Conservation (phyloP, 805 yeast species). For the Alloascoidea hylecoeti region DNA sequence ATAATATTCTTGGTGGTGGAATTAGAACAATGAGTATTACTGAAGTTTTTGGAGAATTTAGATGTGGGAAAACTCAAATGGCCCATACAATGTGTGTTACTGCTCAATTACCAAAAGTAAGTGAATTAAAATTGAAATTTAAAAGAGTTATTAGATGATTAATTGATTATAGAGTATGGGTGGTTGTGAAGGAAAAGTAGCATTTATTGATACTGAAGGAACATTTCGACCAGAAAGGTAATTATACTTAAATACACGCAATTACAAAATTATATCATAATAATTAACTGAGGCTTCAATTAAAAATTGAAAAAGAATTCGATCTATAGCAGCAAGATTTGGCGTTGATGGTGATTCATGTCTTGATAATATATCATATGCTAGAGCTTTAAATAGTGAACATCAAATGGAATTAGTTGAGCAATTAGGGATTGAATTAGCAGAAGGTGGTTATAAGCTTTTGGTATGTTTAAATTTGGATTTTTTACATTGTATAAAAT, state of each 20-base stretch:
- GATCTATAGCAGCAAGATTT: constrained; percentile 53
- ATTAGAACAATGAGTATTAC: constrained; percentile 65
- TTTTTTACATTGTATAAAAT: background rate
- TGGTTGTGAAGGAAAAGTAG: constrained; percentile 73
- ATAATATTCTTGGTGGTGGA: constrained; percentile 61
- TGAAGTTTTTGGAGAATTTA: constrained; percentile 68
- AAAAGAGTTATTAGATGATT: background rate
- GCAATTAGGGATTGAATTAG: constrained; percentile 48
- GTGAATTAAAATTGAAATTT: constrained; percentile 2
- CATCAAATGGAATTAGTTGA: constrained; percentile 66
- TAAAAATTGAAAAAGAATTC: too few relatives aligned
- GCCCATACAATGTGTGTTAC: constrained; percentile 72
- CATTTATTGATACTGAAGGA: constrained; percentile 71
- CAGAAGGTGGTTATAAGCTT: constrained; percentile 51
- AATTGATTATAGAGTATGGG: constrained; percentile 29
- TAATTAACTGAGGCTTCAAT: too few relatives aligned
- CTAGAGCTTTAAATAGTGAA: constrained; percentile 64
- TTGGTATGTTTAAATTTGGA: constrained; percentile 19
- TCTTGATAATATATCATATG: constrained; percentile 59
- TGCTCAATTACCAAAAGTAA: constrained; percentile 47
- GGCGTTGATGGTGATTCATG: constrained; percentile 59
- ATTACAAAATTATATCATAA: too few relatives aligned
- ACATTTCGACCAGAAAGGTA: constrained; percentile 62
- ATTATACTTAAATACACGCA: too few relatives aligned
- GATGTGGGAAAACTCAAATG: constrained; percentile 75